A percentile compares a stretch with the other conserved stretches of the same genome.
These are phyloP conservation scores for Vaccinium vitisidaea DNA, from an alignment of 148 eudicot species.

Conservation along the genomic window DNA sequence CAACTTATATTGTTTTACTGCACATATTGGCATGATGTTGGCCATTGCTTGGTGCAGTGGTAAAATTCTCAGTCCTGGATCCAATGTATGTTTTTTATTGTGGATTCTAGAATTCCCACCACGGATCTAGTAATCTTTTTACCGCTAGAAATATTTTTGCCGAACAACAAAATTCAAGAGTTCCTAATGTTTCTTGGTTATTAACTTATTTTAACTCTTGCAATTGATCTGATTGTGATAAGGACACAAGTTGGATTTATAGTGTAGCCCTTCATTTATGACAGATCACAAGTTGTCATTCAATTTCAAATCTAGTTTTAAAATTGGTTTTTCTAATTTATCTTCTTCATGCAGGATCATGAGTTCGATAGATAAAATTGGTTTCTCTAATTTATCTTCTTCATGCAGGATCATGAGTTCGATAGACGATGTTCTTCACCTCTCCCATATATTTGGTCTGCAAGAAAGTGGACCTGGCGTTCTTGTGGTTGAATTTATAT, in stretches of 20 bases:
- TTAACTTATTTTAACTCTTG: background rate
- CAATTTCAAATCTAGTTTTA: background rate
- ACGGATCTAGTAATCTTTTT: background rate
- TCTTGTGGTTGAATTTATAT: slow-evolving; percentile 55
- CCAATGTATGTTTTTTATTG: background rate
- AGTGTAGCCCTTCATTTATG: background rate
- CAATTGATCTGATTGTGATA: background rate
- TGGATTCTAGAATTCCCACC: background rate
- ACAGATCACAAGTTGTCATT: background rate
- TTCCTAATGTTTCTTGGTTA: background rate
- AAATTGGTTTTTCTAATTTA: background rate
- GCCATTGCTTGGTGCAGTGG: background rate
- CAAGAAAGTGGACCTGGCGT: slow-evolving; percentile 53
- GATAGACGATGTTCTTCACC: slow-evolving; percentile 56
- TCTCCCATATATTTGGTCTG: slow-evolving; percentile 60
- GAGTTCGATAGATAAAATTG: slow-evolving; percentile 43
- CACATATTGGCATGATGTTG: slow-evolving; percentile 8
- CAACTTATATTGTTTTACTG: background rate
- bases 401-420: slow-evolving; percentile 68
- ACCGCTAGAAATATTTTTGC: background rate
- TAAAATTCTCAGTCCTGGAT: background rate
- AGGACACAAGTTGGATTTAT: background rate
- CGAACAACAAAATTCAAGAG: background rate
- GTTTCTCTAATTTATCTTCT: slow-evolving; percentile 1
- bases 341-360: slow-evolving; percentile 58